These are phyloP conservation scores for Leccinum sublutescens DNA, from an alignment of 768 basidiomycete species.

Conservation along the genomic window DNA sequence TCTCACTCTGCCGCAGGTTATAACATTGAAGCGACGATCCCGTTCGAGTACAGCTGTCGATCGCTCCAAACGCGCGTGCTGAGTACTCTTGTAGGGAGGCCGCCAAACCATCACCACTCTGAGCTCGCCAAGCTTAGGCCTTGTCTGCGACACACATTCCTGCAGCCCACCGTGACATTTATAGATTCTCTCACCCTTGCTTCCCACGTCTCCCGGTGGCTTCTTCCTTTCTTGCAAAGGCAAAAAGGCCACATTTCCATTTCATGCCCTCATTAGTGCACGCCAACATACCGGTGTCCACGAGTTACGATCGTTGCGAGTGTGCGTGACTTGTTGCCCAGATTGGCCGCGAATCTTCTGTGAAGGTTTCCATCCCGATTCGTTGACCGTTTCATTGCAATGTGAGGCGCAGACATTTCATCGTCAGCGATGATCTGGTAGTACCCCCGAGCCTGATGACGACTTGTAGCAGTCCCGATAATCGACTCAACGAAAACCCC, in stretches of 20 bases:
- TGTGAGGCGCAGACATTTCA: not conserved
- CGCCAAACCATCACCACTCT: not conserved
- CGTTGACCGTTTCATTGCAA: not conserved
- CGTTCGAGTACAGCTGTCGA: no score
- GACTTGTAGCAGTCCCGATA: constrained; percentile 13
- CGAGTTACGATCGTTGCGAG: not conserved
- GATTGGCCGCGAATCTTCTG: not conserved
- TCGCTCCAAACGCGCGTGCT: not conserved
- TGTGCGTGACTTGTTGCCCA: not conserved
- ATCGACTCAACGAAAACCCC: constrained; percentile 2
- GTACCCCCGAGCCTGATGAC: not conserved
- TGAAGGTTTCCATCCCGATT: not conserved
- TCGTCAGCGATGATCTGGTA: not conserved
- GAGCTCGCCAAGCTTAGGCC: not conserved
- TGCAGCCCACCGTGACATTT: not conserved
- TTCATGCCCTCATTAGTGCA: not conserved
- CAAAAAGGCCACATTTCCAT: not conserved
- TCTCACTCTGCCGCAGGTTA: not conserved
- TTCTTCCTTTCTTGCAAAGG: not conserved
- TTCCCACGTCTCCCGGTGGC: not conserved
- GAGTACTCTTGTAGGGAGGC: not conserved
- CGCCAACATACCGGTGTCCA: not conserved
- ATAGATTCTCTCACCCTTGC: not conserved
- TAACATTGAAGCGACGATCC: no score
- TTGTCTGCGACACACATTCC: not conserved